These are phyloP conservation scores for Solanum chiquidenum DNA, from an alignment of 257 asterid species.

Conservation along the genomic window DNA sequence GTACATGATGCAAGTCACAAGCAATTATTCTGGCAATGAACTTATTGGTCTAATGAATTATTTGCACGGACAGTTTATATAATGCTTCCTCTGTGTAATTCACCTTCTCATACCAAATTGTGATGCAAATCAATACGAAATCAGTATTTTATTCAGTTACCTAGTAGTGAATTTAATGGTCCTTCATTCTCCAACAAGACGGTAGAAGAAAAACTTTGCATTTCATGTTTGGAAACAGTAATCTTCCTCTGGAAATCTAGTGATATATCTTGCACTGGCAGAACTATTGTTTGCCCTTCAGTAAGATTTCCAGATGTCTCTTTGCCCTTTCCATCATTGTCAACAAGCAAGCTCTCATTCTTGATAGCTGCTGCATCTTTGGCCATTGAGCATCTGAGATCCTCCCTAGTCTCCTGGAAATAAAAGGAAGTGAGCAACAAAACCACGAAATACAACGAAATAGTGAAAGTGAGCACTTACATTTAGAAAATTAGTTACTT, in stretches of 20 bases:
- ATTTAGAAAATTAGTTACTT: slow-evolving; percentile 63
- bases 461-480: slow-evolving; percentile 31
- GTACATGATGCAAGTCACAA: not conserved
- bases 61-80: not conserved
- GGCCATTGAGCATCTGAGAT: slow-evolving; percentile 83
- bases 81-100: not conserved
- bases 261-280: slow-evolving; percentile 23
- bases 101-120: not conserved
- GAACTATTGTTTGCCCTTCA: slow-evolving; percentile 12
- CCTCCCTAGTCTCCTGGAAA: slow-evolving; percentile 64
- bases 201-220: slow-evolving; percentile 26
- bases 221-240: slow-evolving; percentile 48
- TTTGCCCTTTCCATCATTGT: slow-evolving; percentile 15
- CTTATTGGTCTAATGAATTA: not conserved
- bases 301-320: slow-evolving; percentile 19
- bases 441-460: not conserved
- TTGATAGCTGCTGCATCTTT: slow-evolving; percentile 74
- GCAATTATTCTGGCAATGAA: not conserved
- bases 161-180: slow-evolving; percentile 37
- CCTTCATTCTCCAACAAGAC: slow-evolving; percentile 22
- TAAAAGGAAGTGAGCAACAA: slow-evolving; percentile 17
- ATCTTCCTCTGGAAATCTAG: slow-evolving; percentile 81
- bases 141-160: slow-evolving; percentile 21
- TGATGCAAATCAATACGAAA: not conserved
- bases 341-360: slow-evolving; percentile 44